Percentiles rank a stretch among this genome's conserved stretches.
Evolutionary conservation across 2,329 filamentous ascomycete genomes (phyloP).

Genomic region (Penicillium sp.): DNA sequence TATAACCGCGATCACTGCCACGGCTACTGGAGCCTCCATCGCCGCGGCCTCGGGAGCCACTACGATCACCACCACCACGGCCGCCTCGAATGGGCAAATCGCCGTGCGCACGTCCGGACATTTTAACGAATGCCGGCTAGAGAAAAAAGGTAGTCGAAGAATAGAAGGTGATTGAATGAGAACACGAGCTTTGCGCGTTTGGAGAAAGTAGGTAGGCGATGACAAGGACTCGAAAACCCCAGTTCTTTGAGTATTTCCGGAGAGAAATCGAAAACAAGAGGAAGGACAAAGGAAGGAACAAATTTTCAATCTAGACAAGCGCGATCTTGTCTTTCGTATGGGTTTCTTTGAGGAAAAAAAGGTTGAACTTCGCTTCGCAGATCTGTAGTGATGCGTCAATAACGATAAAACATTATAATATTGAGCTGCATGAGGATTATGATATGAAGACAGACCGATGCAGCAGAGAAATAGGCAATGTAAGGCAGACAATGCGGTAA

Average conservation of each 20-base stretch:
- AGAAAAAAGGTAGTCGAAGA: not conserved
- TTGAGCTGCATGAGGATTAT: not conserved
- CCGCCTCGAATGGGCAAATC: conserved; percentile 6
- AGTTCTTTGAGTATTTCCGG: not conserved
- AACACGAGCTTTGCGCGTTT: not conserved
- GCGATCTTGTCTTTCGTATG: not conserved
- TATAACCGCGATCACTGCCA: conserved; percentile 5
- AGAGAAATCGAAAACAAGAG: not conserved
- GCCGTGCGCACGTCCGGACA: not conserved
- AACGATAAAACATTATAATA: not conserved
- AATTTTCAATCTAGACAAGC: not conserved
- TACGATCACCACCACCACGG: conserved; percentile 4
- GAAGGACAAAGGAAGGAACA: not conserved
- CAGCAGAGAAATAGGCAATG: not conserved
- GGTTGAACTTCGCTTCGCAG: not conserved
- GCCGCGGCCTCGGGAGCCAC: not conserved
- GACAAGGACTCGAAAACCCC: not conserved
- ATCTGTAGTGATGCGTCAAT: not conserved
- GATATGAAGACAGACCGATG: not conserved
- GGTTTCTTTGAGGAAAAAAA: not conserved
- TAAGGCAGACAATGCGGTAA: not conserved
- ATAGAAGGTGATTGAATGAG: not conserved
- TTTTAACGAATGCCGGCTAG: not conserved
- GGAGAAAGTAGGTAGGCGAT: not conserved
- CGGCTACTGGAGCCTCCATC: not conserved